Evolutionary conservation across 176 grass and related monocot genomes (phyloP), one percentile per base, ranked within the genome.

Genomic region (Carex scoparia): DNA sequence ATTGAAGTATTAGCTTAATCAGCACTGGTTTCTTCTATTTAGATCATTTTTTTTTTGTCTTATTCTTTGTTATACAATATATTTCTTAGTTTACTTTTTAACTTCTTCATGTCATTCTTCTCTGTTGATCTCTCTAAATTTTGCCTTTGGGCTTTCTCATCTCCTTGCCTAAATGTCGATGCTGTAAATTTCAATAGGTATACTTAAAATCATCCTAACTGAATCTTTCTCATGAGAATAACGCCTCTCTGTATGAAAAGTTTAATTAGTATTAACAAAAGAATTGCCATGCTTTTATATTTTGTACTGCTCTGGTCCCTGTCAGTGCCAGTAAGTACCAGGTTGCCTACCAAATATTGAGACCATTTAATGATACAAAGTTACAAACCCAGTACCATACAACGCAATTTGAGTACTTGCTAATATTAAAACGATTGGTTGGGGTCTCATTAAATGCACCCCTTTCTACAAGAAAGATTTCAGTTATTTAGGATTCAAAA

Each of bases 301-400:
- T 33, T 56, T 79, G 51, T 58, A 79, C 74, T 58, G 27, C 13
- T 79, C 28, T 58, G 53, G 74, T 16, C 53, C 51, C 27, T 9
- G 14, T 58, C 12, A 16, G 30, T 79, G 74, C 74, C 74, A 79
- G 74, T 79, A 79, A 58, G 13, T 35, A 79, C 14, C 74, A 58
- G 49, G 2, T 57, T 79, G 19, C 53, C 74, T 79, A 58, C 74
- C 74, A 79, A 79, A 79, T 75, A 53, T 53, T 75, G 74, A 35
- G 28, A 51, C 74, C 30, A 79, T 79, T 79, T 57, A 79, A 46
- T 79, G 74, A 79, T 56, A 57, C 53, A 78, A 77, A 32, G 73
- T 57, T 54, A 56, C 51, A 79, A 78, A 18, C 51, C 74, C 51
- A 57, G 12, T 57, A 16, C 48, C 51, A 57, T 57, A 5, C 46